phyloP scores from a whole-genome alignment of 2,329 filamentous ascomycete genomes.

The Penicillium sp. region DNA sequence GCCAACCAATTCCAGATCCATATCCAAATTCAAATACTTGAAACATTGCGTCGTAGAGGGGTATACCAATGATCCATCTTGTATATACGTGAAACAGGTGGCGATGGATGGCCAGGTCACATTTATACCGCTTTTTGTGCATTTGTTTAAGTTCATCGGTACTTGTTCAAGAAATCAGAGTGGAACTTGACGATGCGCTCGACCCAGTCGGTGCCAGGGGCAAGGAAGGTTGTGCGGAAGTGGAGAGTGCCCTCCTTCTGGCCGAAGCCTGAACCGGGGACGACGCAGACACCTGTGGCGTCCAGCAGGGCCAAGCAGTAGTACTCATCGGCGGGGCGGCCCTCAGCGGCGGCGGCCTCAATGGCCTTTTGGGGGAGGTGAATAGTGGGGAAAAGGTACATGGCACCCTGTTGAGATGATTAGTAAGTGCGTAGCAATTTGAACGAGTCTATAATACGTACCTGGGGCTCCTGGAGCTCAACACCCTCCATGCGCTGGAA shows the following conservation, averaged over 20 bases:
- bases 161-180: constrained; percentile 84
- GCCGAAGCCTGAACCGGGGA: constrained; percentile 89
- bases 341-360: constrained; percentile 71
- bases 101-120: neutral
- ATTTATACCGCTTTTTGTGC: neutral
- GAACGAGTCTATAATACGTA: constrained; percentile 33
- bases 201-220: constrained; percentile 94
- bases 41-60: neutral
- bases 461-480: constrained; percentile 76
- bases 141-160: constrained; percentile 22
- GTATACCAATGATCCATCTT: neutral
- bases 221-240: constrained; percentile 95
- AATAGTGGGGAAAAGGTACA: constrained; percentile 99
- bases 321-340: constrained; percentile 80
- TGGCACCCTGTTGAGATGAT: constrained; percentile 64
- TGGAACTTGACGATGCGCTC: constrained; percentile 86
- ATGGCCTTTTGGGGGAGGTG: constrained; percentile 71
- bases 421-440: constrained; percentile 1
- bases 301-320: constrained; percentile 91
- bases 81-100: neutral
- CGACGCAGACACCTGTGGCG: constrained; percentile 89
- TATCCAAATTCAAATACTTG: neutral
- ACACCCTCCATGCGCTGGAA: constrained; percentile 97
- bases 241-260: constrained; percentile 89
- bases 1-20: constrained; percentile 1